phyloP scores from a whole-genome alignment of 768 basidiomycete genomes.

The Sporobolomyces pararoseus region DNA sequence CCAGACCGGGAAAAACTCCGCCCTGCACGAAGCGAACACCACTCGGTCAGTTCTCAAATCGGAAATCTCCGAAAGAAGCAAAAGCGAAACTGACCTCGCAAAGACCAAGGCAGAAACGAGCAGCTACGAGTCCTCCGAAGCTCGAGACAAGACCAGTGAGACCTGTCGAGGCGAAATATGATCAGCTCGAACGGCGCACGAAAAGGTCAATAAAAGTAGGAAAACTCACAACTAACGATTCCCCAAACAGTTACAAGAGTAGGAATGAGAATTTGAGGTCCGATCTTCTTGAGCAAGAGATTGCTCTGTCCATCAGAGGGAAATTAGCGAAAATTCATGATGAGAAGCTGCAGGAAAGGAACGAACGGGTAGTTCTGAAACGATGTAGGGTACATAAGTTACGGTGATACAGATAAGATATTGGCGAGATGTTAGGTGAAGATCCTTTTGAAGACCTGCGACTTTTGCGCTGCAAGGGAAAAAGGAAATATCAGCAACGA shows the following conservation, averaged over 20 bases:
- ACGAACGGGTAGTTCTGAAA: conserved; percentile 40
- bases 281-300: conserved; percentile 51
- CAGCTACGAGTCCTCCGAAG: conserved; percentile 44
- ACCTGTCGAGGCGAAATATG: conserved; percentile 26
- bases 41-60: too few species aligned
- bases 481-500: not conserved
- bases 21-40: too few species aligned
- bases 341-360: not conserved
- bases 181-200: not conserved
- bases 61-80: too few species aligned
- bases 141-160: conserved; percentile 50
- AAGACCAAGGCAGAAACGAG: conserved; percentile 45
- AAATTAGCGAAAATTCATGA: not conserved
- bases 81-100: too few species aligned
- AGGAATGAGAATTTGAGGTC: conserved; percentile 63
- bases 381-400: conserved; percentile 53
- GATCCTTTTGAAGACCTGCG: conserved; percentile 2
- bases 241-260: conserved; percentile 66
- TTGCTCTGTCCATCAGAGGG: conserved; percentile 43
- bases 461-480: conserved; percentile 22
- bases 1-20: conserved; percentile 36
- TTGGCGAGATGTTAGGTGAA: conserved; percentile 50
- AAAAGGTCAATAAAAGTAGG: too few species aligned
- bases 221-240: conserved; percentile 53
- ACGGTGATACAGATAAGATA: conserved; percentile 50